Conservation (phyloP, 208 protist genomes). For the Trichomonas vaginalis region DNA sequence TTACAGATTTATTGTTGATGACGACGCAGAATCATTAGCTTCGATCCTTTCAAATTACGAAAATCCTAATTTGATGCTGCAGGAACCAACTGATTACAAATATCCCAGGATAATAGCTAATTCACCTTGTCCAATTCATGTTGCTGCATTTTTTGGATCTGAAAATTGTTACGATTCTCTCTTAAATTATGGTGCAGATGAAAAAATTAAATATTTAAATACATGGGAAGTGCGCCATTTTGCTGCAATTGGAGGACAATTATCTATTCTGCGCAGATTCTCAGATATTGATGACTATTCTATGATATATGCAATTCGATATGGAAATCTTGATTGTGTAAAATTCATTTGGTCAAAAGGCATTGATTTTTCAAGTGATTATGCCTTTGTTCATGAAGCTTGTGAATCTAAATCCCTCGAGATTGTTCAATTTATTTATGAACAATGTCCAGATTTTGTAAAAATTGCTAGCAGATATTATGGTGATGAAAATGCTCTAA, state of each 20-base stretch:
- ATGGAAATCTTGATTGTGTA: background rate
- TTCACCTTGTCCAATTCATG: background rate
- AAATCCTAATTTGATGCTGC: background rate
- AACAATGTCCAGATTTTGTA: background rate
- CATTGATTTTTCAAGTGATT: background rate
- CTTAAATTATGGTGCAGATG: background rate
- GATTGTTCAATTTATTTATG: background rate
- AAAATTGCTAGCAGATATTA: too few species aligned
- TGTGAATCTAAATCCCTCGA: background rate
- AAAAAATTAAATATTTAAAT: background rate
- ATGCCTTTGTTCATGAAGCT: background rate
- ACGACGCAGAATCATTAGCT: background rate
- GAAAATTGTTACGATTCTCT: background rate
- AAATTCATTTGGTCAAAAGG: background rate
- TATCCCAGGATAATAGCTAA: background rate
- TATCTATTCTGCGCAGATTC: background rate
- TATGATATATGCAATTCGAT: background rate
- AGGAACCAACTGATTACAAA: too few species aligned
- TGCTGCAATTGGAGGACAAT: background rate
- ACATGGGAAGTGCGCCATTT: background rate
- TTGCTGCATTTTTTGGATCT: background rate
- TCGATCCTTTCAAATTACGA: background rate
- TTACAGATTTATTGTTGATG: background rate
- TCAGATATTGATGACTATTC: background rate
- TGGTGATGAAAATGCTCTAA: background rate